Base-by-base conservation (phyloP, 371 early-diverging fungal species). In the Mortierella sp. region DNA sequence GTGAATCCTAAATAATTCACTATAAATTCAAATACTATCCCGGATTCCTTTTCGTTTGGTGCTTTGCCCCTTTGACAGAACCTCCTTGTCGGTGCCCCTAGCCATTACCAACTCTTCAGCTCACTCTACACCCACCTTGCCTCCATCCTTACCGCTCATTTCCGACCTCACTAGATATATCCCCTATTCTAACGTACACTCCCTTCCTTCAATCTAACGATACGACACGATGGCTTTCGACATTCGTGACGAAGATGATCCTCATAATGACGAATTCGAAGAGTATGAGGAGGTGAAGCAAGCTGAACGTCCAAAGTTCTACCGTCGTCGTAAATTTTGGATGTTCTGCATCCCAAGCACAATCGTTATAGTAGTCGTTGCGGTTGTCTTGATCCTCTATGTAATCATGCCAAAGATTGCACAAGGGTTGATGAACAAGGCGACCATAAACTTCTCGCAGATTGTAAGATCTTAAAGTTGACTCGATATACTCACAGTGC, bases 331-430 rank as follows among this genome's bases (percentile, higher is more conserved):
- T 55, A 89, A 86, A 72, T 89, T 88, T 47, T 89, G 89, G 91
- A 85, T 87, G 47, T 86, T 85, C 62, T 90, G 91, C 65, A 83
- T 86, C 7, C 84, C 86, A 6, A 74, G 77, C 43, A 80, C 84
- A 16, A 86, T 87, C 53, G 86, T 89, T 41, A 72, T 85, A n/a
- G 68, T 86, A 19, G 76, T 89, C 2, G 87, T 90, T 21, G 86
- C 84, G 4, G 87, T 90, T 15, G 63, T 86, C 6, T 68, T 90
- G 8, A 76, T 82, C 5, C 77, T 89, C 16, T 89, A 86, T 71
- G 92, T 91, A 4, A 86, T 88, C 58, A 88, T 91, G 86, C 90
- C 90, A 38, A 89, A 88, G 84, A 87, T 91, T 65, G 89, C 89
- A 55, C 92, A 91, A 57, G 70, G 73, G 15, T 43, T 81, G 33